phyloP scores from a whole-genome alignment of 495 filamentous ascomycete genomes.

The Lindgomyces ingoldianus region DNA sequence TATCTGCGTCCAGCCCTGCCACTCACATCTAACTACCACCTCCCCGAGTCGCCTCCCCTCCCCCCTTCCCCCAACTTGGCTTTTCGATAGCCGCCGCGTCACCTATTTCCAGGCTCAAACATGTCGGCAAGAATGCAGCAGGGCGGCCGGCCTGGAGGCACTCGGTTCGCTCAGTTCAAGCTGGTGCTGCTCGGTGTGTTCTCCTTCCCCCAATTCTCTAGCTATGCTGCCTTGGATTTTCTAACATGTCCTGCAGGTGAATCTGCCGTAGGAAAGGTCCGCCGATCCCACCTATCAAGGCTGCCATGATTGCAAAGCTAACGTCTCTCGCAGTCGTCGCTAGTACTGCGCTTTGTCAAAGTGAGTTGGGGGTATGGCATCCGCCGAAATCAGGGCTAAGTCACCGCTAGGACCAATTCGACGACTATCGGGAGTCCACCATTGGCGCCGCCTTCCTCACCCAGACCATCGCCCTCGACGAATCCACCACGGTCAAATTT shows the following conservation, averaged over 20 bases:
- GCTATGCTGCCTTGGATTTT: too few relatives aligned
- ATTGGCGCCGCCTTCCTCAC: conserved; percentile 99
- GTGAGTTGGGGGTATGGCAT: conserved; percentile 50
- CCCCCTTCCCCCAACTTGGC: too few relatives aligned
- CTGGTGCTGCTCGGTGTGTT: conserved; percentile 91
- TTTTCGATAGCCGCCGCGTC: conserved; percentile 31
- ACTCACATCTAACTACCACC: too few relatives aligned
- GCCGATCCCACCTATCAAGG: conserved; percentile 32
- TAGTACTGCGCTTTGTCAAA: conserved; percentile 97
- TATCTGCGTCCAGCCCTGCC: too few relatives aligned
- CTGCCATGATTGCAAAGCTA: conserved; percentile 27
- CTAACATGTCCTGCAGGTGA: conserved; percentile 84
- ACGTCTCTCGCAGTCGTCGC: conserved; percentile 69
- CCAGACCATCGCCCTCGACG: conserved; percentile 96
- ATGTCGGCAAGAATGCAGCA: conserved; percentile 83
- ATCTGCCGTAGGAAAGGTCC: conserved; percentile 96
- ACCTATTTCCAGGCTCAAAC: conserved; percentile 32
- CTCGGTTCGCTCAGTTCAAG: conserved; percentile 97
- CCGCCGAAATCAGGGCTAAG: not conserved
- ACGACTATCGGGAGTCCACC: conserved; percentile 98
- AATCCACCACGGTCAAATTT: conserved; percentile 97
- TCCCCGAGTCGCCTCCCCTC: not conserved
- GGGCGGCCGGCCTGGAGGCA: conserved; percentile 69
- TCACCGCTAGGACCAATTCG: conserved; percentile 85
- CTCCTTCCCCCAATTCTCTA: too few relatives aligned